Evolutionary conservation across 352 stramenopile species (phyloP), one percentile per base, ranked within the genome.

Genomic region (Phytophthora idaei): DNA sequence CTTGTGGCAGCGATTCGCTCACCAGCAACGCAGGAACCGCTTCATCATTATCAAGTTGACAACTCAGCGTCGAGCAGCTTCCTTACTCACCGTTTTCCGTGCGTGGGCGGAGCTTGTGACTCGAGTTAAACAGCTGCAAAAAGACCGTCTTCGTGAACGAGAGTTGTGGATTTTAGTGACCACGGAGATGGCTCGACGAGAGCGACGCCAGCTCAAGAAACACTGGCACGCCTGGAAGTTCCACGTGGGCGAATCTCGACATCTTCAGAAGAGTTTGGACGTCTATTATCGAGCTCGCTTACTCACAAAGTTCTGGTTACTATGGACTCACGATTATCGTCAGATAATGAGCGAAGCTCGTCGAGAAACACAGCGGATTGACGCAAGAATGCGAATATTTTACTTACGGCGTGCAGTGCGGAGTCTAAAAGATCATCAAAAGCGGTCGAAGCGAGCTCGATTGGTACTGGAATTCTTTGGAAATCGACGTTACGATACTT

Each of bases 251-350:
- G 72, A 81, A 52, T 67, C 78, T 55, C 72, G 57, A 1, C 64
- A 88, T 31, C 48, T 92, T n/a, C 55, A 74, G 2, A n/a, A 57
- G 4, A 92, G 83, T 29, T 46, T 87, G 0, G 63, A 72, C 4
- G 53, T 70, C 12, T 92, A 90, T 48, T 57, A 81, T 34, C 73
- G 67, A 46, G 81, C 83, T 4, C 69, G 78, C 0, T 6, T 89
- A n/a, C 37, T 90, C 10, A 90, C 81, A 0, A 90, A 86, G 51
- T 80, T 70, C 50, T 92, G 83, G 83, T 46, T 90, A 7, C 37
- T 82, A 7, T 92, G 83, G 83, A 54, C 57, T 4, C 79, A 86
- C 39, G 83, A 90, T 47, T 85, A 72, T 39, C 51, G 79, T 9
- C 60, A 54, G 3, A 21, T 63, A 1, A 14, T 69, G 8, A 34